Evolutionary conservation across 495 filamentous ascomycete genomes (phyloP).

Genomic region (Podospora pseudocomata): DNA sequence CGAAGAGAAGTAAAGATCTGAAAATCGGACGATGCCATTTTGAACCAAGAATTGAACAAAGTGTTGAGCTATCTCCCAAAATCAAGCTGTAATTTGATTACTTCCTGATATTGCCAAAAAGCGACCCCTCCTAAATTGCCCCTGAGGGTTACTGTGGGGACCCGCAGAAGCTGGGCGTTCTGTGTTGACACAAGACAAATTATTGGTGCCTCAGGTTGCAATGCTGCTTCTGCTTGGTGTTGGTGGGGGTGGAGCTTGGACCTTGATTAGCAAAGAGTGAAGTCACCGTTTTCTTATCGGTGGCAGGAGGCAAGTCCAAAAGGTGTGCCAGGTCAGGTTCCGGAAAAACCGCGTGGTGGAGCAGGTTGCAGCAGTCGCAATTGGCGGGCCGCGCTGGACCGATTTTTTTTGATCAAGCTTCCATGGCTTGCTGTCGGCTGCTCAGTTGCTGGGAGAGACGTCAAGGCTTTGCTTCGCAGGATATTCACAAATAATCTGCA

Average conservation of each 20-base stretch:
- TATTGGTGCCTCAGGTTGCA: not conserved
- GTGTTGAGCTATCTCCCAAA: not conserved
- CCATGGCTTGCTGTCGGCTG: conserved; percentile 3
- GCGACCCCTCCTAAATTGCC: not conserved
- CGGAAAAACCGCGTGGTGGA: conserved; percentile 15
- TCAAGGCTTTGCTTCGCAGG: conserved; percentile 7
- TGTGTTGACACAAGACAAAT: not conserved
- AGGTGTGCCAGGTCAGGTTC: conserved; percentile 7
- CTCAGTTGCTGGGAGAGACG: conserved; percentile 10
- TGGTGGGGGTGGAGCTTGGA: conserved; percentile 1
- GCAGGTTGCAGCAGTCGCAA: conserved; percentile 9
- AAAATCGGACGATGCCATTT: conserved; percentile 36
- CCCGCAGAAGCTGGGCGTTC: not conserved
- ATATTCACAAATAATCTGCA: conserved; percentile 5
- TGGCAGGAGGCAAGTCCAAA: not conserved
- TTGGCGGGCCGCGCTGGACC: conserved; percentile 14
- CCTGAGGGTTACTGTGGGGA: not conserved
- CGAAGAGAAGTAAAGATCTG: conserved; percentile 70
- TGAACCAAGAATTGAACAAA: not conserved
- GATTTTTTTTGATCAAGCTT: conserved; percentile 23
- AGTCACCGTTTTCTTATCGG: conserved; percentile 1
- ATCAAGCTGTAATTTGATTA: too few relatives aligned
- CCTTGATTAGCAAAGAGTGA: not conserved
- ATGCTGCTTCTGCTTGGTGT: not conserved
- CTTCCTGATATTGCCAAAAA: too few relatives aligned